Percentiles rank a stretch among this genome's conserved stretches.
Conservation (phyloP, 78 protist genomes). For the Emiliania huxleyi region DNA sequence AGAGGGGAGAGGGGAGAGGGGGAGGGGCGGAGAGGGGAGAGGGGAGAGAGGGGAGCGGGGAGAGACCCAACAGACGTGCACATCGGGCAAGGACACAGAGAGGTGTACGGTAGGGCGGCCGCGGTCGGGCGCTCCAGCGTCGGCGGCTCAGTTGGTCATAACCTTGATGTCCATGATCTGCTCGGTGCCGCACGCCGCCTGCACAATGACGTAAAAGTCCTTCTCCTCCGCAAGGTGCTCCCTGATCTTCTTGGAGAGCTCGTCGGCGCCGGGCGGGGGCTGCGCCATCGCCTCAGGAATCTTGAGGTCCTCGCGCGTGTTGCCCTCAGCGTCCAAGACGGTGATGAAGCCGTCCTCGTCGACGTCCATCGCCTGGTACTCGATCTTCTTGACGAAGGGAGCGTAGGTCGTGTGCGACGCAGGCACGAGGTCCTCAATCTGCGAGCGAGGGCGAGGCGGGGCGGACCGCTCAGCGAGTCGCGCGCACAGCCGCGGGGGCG, state of each 20-base stretch:
- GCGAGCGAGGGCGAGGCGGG: too few species aligned
- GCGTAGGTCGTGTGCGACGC: slow-evolving; percentile 93
- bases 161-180: slow-evolving; percentile 17
- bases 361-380: slow-evolving; percentile 73
- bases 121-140: too few species aligned
- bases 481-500: too few species aligned
- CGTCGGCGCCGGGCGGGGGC: background rate
- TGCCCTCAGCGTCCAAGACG: slow-evolving; percentile 63
- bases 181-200: slow-evolving; percentile 2
- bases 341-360: slow-evolving; percentile 68
- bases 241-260: background rate
- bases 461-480: too few species aligned
- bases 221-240: background rate
- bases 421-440: slow-evolving; percentile 84
- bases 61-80: too few species aligned
- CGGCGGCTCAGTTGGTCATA: background rate
- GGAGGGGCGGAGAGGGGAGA: too few species aligned
- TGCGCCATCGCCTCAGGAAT: slow-evolving; percentile 33
- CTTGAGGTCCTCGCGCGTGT: slow-evolving; percentile 66
- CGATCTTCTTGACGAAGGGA: slow-evolving; percentile 83
- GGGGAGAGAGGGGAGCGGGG: too few species aligned
- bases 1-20: too few species aligned
- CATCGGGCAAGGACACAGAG: too few species aligned
- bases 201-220: slow-evolving; percentile 2
- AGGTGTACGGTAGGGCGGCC: too few species aligned